A percentile compares a stretch with the other conserved stretches of the same genome.
These are phyloP conservation scores for Colletotrichum sp. DNA, from an alignment of 2,329 filamentous ascomycete genomes.

Conservation along the genomic window DNA sequence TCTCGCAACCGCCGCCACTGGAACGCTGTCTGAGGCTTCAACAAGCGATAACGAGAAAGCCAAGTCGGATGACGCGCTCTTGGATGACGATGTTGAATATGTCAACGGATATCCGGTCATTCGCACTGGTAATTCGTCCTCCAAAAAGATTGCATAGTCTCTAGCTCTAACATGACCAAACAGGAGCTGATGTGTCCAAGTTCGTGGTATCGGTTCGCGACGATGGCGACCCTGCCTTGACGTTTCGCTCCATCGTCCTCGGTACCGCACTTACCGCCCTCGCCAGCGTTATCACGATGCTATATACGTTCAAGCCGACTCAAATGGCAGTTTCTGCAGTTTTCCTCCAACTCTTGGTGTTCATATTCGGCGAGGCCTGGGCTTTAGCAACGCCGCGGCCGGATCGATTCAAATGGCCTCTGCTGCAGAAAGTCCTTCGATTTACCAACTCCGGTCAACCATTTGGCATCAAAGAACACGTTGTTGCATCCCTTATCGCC, in stretches of 20 bases:
- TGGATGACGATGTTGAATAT: not conserved
- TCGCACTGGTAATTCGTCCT: not conserved
- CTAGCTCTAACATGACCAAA: not conserved
- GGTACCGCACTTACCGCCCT: conserved; percentile 23
- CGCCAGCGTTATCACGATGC: conserved; percentile 26
- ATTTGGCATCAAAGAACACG: conserved; percentile 25
- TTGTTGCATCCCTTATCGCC: conserved; percentile 25
- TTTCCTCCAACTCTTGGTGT: conserved; percentile 21
- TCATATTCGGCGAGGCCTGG: conserved; percentile 20
- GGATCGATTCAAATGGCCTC: not conserved
- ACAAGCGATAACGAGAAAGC: not conserved
- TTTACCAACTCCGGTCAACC: conserved; percentile 24
- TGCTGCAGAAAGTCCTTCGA: conserved; percentile 1
- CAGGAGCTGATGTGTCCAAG: conserved; percentile 24
- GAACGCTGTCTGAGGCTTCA: not conserved
- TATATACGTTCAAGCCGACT: conserved; percentile 23
- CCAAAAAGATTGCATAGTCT: rapidly evolving
- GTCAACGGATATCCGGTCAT: conserved; percentile 13
- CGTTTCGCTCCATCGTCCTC: conserved; percentile 24
- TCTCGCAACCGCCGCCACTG: not conserved
- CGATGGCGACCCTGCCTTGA: conserved; percentile 25
- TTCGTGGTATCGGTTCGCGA: conserved; percentile 24
- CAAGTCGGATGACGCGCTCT: not conserved
- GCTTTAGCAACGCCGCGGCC: conserved; percentile 11
- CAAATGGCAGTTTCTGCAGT: conserved; percentile 23